Conservation (phyloP, 2,329 filamentous ascomycete species). For the Aspergillus japonicus region DNA sequence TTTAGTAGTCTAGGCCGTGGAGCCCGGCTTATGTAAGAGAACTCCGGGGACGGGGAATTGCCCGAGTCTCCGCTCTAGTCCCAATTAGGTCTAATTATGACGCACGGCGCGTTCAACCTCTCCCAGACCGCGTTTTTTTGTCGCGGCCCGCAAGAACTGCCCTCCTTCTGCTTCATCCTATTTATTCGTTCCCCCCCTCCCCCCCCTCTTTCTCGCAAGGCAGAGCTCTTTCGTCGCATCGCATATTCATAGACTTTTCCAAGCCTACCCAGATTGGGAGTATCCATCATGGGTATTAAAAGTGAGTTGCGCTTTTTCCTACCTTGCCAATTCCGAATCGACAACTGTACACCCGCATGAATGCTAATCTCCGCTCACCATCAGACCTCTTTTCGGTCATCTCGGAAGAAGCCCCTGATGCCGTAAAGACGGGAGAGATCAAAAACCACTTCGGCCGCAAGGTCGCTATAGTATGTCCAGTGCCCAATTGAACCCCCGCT, state of each 20-base stretch:
- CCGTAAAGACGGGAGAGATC: constrained; percentile 95
- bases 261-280: too few species aligned
- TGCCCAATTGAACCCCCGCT: background rate
- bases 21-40: constrained; percentile 9
- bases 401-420: constrained; percentile 89
- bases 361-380: constrained; percentile 14
- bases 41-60: constrained; percentile 13
- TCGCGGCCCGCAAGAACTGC: constrained; percentile 7
- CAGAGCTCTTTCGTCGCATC: too few species aligned
- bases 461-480: constrained; percentile 79
- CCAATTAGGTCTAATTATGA: constrained; percentile 20
- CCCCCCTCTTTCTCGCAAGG: too few species aligned
- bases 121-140: constrained; percentile 14
- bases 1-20: background rate
- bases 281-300: constrained; percentile 51
- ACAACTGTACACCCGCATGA: constrained; percentile 50
- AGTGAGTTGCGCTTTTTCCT: constrained; percentile 36
- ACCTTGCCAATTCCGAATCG: constrained; percentile 49
- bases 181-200: too few species aligned
- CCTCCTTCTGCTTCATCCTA: too few species aligned
- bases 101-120: constrained; percentile 19
- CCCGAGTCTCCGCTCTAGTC: constrained; percentile 14
- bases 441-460: constrained; percentile 99
- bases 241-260: too few species aligned
- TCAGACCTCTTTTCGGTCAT: constrained; percentile 73